Conservation (phyloP, 1,139 yeast species). For the Debaryomyces psychrophilus region DNA sequence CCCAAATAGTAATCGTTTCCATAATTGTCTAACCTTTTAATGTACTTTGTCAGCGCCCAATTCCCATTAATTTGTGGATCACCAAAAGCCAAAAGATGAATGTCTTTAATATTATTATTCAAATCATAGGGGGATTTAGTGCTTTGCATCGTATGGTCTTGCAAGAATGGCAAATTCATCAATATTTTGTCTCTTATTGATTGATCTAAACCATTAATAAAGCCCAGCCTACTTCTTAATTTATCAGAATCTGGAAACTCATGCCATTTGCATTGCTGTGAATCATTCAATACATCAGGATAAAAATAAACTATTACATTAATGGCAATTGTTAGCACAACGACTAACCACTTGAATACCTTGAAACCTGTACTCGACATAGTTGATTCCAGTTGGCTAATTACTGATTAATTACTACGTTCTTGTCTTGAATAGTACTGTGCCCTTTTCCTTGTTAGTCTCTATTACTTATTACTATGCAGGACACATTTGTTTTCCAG, state of each 20-base stretch:
- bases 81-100: slow-evolving; percentile 78
- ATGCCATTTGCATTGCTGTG: slow-evolving; percentile 64
- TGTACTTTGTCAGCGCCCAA: slow-evolving; percentile 69
- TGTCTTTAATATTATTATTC: slow-evolving; percentile 40
- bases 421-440: background rate
- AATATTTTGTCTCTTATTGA: slow-evolving; percentile 27
- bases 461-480: background rate
- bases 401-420: background rate
- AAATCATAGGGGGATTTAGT: slow-evolving; percentile 15
- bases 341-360: slow-evolving; percentile 26
- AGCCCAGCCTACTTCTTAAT: slow-evolving; percentile 19
- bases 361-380: background rate
- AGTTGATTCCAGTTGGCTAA: background rate
- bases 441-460: background rate
- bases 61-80: slow-evolving; percentile 96
- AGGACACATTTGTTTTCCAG: background rate
- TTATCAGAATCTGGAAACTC: slow-evolving; percentile 20
- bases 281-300: slow-evolving; percentile 58
- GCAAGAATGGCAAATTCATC: slow-evolving; percentile 36
- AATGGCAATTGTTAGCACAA: slow-evolving; percentile 44
- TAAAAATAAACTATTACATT: slow-evolving; percentile 71
- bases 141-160: slow-evolving; percentile 18
- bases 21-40: slow-evolving; percentile 75
- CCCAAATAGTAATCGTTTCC: slow-evolving; percentile 91
- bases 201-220: slow-evolving; percentile 28